phyloP scores from a whole-genome alignment of 1,284 basidiomycete genomes.

The Xerocomus minutiporus region DNA sequence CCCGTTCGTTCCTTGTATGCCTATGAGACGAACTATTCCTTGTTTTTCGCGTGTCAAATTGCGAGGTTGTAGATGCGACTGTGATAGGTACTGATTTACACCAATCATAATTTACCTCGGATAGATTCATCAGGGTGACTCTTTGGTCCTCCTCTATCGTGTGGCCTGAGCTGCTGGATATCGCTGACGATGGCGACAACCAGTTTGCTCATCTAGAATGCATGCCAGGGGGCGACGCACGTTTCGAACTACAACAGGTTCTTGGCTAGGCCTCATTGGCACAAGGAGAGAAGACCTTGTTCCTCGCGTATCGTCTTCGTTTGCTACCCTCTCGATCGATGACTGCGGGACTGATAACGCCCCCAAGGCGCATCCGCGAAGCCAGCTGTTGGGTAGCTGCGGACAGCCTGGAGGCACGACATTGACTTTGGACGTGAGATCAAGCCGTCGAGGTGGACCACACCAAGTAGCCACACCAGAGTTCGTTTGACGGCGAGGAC shows the following conservation, averaged over 20 bases:
- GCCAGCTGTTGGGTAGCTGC: too few species aligned
- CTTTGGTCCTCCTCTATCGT: neutral
- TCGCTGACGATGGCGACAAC: neutral
- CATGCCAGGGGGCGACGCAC: neutral
- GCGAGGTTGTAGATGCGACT: conserved; percentile 19
- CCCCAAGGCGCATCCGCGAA: too few species aligned
- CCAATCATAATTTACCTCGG: conserved; percentile 22
- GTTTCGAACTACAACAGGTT: neutral
- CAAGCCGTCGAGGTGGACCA: too few species aligned
- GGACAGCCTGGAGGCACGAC: too few species aligned
- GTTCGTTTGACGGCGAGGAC: too few species aligned
- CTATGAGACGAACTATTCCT: conserved; percentile 5
- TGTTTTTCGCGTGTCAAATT: conserved; percentile 5
- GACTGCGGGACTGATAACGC: too few species aligned
- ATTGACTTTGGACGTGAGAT: too few species aligned
- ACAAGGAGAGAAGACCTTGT: too few species aligned
- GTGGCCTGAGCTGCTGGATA: neutral
- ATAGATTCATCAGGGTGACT: neutral
- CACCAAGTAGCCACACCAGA: too few species aligned
- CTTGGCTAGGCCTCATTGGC: too few species aligned
- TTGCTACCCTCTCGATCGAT: neutral
- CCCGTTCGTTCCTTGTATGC: neutral
- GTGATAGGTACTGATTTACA: conserved; percentile 30
- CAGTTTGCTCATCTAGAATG: neutral
- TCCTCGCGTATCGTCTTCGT: neutral